Conservation (phyloP, 208 protist genomes). For the Crithidia sp. region DNA sequence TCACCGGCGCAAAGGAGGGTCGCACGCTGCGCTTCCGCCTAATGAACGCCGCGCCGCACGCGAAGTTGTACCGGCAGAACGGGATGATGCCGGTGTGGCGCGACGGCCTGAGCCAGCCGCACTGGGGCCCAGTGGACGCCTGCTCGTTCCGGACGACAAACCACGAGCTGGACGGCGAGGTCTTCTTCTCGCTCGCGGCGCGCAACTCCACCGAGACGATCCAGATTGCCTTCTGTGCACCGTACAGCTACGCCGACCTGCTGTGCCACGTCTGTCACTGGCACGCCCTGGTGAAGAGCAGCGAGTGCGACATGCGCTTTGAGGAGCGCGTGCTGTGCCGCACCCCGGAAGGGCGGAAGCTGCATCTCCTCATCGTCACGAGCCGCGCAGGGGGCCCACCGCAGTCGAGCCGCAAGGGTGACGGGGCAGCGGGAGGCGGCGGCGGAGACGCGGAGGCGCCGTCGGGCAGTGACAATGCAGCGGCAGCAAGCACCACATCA, state of each 20-base stretch:
- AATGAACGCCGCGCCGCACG: constrained; percentile 79
- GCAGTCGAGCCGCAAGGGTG: not conserved
- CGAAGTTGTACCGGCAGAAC: constrained; percentile 80
- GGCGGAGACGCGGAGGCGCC: not conserved
- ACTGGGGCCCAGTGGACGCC: constrained; percentile 74
- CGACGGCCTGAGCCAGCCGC: constrained; percentile 40
- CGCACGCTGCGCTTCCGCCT: constrained; percentile 61
- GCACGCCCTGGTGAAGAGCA: constrained; percentile 69
- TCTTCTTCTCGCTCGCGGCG: constrained; percentile 68
- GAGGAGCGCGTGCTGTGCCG: constrained; percentile 84
- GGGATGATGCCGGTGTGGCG: constrained; percentile 86
- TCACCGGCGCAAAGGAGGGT: constrained; percentile 51
- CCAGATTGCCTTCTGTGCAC: constrained; percentile 85
- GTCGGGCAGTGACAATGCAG: not conserved
- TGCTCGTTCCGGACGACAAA: constrained; percentile 78
- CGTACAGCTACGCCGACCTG: constrained; percentile 88
- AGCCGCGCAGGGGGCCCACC: constrained; percentile 36
- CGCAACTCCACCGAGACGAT: constrained; percentile 61
- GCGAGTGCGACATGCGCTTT: constrained; percentile 67
- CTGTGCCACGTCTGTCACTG: constrained; percentile 86
- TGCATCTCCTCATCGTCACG: constrained; percentile 84
- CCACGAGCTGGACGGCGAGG: constrained; percentile 61
- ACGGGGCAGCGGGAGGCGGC: not conserved
- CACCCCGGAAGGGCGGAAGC: constrained; percentile 82
- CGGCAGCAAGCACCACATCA: not conserved